Conservation (phyloP, 2,329 filamentous ascomycete genomes). For the Pochonia chlamydosporia region DNA sequence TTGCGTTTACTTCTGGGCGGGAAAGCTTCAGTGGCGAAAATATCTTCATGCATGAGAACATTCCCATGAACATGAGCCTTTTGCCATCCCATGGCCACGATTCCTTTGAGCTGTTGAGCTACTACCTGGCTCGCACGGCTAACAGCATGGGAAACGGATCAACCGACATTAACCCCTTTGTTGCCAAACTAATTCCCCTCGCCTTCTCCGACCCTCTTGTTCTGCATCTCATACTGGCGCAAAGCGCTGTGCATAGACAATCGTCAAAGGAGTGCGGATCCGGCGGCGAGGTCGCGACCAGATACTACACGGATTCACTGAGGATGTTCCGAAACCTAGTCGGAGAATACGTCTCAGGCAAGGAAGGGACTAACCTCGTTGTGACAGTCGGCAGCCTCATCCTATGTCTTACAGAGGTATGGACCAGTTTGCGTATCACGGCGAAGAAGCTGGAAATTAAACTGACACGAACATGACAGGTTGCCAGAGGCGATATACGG, state of each 20-base stretch:
- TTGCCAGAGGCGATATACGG: slow-evolving; percentile 37
- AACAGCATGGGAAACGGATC: slow-evolving; percentile 43
- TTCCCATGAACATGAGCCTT: slow-evolving; percentile 22
- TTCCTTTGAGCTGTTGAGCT: slow-evolving; percentile 38
- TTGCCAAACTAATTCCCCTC: slow-evolving; percentile 38
- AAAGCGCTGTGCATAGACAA: slow-evolving; percentile 34
- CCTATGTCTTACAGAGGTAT: slow-evolving; percentile 41
- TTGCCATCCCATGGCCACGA: slow-evolving; percentile 24
- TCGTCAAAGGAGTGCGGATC: slow-evolving; percentile 21
- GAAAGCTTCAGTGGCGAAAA: slow-evolving; percentile 4
- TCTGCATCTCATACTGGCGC: slow-evolving; percentile 39
- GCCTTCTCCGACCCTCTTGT: slow-evolving; percentile 40
- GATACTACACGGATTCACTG: slow-evolving; percentile 30
- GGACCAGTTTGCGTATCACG: slow-evolving; percentile 9
- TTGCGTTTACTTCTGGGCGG: background rate
- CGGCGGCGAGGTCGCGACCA: slow-evolving; percentile 25
- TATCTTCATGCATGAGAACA: slow-evolving; percentile 5
- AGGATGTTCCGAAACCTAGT: slow-evolving; percentile 29
- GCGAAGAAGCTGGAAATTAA: background rate
- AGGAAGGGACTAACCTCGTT: slow-evolving; percentile 29
- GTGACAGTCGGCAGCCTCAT: slow-evolving; percentile 38
- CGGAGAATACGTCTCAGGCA: slow-evolving; percentile 26
- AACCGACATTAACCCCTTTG: slow-evolving; percentile 38
- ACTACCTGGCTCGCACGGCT: slow-evolving; percentile 38
- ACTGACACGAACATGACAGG: slow-evolving; percentile 14